Evolutionary conservation across 768 basidiomycete genomes (phyloP).

Genomic region (Antrodiella citrinella): DNA sequence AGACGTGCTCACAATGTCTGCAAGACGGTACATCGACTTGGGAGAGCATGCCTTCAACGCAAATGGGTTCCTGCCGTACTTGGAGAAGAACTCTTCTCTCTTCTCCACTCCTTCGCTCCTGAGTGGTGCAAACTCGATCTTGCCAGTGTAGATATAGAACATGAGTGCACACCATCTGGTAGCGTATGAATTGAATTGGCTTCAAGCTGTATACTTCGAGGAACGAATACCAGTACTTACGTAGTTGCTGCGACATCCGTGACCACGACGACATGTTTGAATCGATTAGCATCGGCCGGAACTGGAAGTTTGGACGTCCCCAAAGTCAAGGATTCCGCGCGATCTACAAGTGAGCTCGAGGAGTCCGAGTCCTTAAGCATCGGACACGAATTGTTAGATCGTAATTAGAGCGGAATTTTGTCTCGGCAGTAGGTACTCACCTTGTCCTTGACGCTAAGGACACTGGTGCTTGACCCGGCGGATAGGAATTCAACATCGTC

Average conservation of each 20-base stretch:
- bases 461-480: background rate
- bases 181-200: too few species aligned
- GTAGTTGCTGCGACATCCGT: constrained; percentile 4
- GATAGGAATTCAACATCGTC: background rate
- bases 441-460: background rate
- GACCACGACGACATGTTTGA: background rate
- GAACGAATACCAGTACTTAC: constrained; percentile 1
- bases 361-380: background rate
- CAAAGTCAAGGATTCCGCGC: background rate
- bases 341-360: background rate
- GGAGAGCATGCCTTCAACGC: constrained; percentile 24
- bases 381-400: background rate
- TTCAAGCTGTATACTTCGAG: too few species aligned
- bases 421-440: background rate
- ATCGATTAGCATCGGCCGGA: background rate
- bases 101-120: background rate
- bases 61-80: background rate
- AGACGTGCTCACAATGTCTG: constrained; percentile 26
- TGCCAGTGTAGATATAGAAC: constrained; percentile 1
- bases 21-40: constrained; percentile 37
- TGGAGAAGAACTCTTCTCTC: background rate
- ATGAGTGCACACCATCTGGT: constrained; percentile 1
- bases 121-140: constrained; percentile 1
- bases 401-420: background rate
- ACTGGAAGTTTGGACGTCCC: background rate